Percentiles rank a stretch among this genome's conserved stretches.
These are phyloP conservation scores for Gynochthodes officinalis DNA, from an alignment of 257 asterid species.

Conservation along the genomic window DNA sequence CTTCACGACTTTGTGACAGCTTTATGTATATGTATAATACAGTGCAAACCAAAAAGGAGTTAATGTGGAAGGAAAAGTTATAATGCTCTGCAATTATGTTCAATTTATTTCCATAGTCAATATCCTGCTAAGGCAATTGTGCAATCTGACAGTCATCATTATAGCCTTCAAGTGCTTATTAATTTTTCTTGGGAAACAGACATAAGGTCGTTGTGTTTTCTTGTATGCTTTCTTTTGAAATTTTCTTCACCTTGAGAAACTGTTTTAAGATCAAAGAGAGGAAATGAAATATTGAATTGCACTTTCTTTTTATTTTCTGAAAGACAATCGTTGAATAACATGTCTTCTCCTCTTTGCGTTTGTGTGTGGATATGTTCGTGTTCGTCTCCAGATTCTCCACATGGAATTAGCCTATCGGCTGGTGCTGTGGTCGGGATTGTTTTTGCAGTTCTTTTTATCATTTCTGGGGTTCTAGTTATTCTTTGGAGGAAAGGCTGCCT, in stretches of 20 bases:
- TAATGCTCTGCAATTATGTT: not conserved
- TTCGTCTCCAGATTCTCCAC: constrained; percentile 40
- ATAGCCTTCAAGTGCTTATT: not conserved
- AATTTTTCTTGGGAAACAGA: not conserved
- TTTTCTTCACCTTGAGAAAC: not conserved
- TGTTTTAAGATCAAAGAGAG: not conserved
- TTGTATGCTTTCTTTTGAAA: not conserved
- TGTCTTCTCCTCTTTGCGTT: not conserved
- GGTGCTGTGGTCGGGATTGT: constrained; percentile 57
- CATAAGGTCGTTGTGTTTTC: not conserved
- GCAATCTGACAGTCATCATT: not conserved
- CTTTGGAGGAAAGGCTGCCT: constrained; percentile 63
- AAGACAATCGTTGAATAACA: not conserved
- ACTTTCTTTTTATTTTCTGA: not conserved
- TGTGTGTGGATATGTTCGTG: not conserved
- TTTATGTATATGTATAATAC: not conserved
- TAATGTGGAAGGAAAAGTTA: not conserved
- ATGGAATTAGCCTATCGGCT: constrained; percentile 25
- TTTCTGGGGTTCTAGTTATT: constrained; percentile 32
- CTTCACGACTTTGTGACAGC: not conserved
- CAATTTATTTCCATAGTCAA: not conserved
- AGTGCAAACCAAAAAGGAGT: not conserved
- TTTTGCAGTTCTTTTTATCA: constrained; percentile 29
- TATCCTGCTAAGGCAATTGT: not conserved
- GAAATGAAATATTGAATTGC: not conserved